Evolutionary conservation across 2,329 filamentous ascomycete species (phyloP), one percentile per base, ranked within the genome.

Genomic region (Aureobasidium uvarum): DNA sequence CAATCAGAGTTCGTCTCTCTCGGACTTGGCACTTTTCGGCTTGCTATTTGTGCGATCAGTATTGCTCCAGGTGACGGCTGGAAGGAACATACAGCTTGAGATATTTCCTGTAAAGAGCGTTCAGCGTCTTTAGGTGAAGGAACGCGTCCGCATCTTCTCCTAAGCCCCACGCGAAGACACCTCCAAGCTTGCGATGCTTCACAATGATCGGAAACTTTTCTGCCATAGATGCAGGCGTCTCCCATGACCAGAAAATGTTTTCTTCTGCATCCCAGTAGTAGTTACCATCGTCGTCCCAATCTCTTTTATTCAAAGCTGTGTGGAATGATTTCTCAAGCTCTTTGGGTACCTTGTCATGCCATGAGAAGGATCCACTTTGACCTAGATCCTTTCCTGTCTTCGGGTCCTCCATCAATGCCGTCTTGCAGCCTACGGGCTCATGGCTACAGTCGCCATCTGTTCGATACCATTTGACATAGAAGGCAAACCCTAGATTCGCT

Each of bases 91-190:
- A 64, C 60, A 14, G 48, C 38, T 64, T 54, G 60, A 64, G 38
- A 16, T 54, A 64, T 23, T 64, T 64, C 20, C 31, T 64, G 33
- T 33, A 65, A 10, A 51, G 72, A 11, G 66, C 67, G 2, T 69
- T 70, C 72, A 85, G 78, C 1, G 76, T 76, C 70, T 74, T 76
- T 33, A 84, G 70, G 66, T 79, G 81, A 62, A 69, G 72, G 71
- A 72, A 77, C 66, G 74, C 73, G 25, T 69, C 66, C n/a, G 70
- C 72, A 66, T 92, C 89, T 75, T 92, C 88, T 1, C 87, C 89
- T 66, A 92, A 71, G 23, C 86, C 88, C 89, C 89, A 92, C 0
- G 89, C 88, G 81, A 92, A 91, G 5, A 90, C 85, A 18, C 90
- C 89, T 1, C 89, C 89, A 0, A 92, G 74, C 0, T 78, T 75